phyloP scores from a whole-genome alignment of 768 basidiomycete genomes.

The Termitomyces sp. region DNA sequence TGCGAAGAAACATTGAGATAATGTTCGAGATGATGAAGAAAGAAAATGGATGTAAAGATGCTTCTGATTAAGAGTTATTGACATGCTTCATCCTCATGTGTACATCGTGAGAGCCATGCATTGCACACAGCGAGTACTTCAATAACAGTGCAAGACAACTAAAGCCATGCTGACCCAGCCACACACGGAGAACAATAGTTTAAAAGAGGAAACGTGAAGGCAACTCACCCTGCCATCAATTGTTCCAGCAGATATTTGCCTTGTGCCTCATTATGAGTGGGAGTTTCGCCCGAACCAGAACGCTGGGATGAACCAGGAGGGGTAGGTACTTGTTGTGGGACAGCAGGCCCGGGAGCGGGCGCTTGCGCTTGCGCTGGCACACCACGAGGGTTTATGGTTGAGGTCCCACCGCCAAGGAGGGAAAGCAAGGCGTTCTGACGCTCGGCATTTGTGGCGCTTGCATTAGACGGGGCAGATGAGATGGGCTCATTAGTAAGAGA shows the following conservation, averaged over 20 bases:
- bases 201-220: conserved; percentile 7
- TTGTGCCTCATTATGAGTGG: conserved; percentile 61
- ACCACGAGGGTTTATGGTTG: conserved; percentile 23
- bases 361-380: conserved; percentile 21
- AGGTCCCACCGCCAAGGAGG: conserved; percentile 50
- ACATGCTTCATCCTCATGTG: conserved; percentile 6
- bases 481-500: conserved; percentile 46
- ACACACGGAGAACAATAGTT: background rate
- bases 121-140: background rate
- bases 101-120: conserved; percentile 9
- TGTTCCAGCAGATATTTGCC: conserved; percentile 78
- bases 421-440: conserved; percentile 76
- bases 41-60: background rate
- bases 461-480: conserved; percentile 40
- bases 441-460: conserved; percentile 50
- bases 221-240: conserved; percentile 75
- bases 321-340: conserved; percentile 63
- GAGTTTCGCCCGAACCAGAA: conserved; percentile 49
- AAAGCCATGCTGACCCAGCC: conserved; percentile 4
- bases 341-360: conserved; percentile 19
- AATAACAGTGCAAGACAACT: background rate
- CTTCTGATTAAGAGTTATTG: background rate
- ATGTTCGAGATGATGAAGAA: conserved; percentile 4
- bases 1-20: conserved; percentile 27
- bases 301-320: conserved; percentile 63